Base-by-base conservation (phyloP, 305 asterid genomes). In the Ilex paraguariensis region DNA sequence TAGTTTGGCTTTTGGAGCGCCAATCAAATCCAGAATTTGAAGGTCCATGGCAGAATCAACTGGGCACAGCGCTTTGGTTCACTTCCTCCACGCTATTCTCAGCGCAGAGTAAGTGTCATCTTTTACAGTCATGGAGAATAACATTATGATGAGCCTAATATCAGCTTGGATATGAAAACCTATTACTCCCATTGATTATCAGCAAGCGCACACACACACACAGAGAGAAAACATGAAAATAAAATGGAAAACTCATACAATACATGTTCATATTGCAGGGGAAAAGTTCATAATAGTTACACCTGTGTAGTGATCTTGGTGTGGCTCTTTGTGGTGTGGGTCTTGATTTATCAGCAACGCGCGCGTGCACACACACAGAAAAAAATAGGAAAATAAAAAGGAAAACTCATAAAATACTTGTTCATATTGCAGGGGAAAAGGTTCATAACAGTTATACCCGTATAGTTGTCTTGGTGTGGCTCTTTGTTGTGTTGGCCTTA, bases 11-110 rank as follows among this genome's bases (percentile, higher is more conserved):
- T 65, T 61, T 78, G 63, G 83, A 78, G 63, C 76, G 68, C 70
- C 75, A 71, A 33, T 54, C 69, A 10, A 75, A 78, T 54, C 61
- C 60, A 39, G 61, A 63, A 31, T 78, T 78, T 54, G 32, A 49
- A 57, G 72, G 80, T 15, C 33, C 60, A 13, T 49, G 69, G 78
- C 65, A 40, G 65, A 76, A 71, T 65, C 80, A 78, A 56, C 67
- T 78, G 30, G 76, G 56, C 60, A 66, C 78, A 40, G 77, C 81
- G 16, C 39, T 75, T 36, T 78, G 83, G 83, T 75, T 71, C 75
- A 78, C 83, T 51, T 78, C 73, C 74, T 68, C 78, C 32, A 44
- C 78, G 56, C 71, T 78, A 14, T 78, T 75, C 74, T 75, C 66
- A 5, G 56, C 78, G 50, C 83, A 75, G 14, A 12, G 83, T 78